phyloP scores from a whole-genome alignment of 441 rosid species.

The Populus tomentosa region DNA sequence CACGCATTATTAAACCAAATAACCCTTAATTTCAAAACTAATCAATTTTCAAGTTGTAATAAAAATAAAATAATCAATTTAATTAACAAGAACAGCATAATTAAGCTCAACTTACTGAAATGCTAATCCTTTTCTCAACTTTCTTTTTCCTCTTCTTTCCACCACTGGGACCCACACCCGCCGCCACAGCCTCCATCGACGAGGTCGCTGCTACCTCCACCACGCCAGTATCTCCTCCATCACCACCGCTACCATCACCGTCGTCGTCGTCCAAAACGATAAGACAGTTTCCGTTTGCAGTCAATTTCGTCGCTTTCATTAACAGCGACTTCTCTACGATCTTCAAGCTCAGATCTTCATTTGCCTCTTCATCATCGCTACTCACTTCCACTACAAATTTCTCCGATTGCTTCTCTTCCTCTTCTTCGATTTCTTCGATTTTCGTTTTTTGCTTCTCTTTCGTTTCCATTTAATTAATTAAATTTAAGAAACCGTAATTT shows the following conservation, averaged over 20 bases:
- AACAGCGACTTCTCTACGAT: constrained; percentile 70
- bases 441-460: constrained; percentile 22
- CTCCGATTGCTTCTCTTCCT: constrained; percentile 5
- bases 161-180: constrained; percentile 9
- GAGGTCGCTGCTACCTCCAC: constrained; percentile 25
- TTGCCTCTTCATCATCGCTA: constrained; percentile 53
- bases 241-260: neutral
- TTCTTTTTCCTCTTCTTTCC: constrained; percentile 25
- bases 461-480: constrained; percentile 16
- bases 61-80: neutral
- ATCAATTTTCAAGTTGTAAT: neutral
- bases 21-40: neutral
- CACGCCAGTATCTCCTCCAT: neutral
- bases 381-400: constrained; percentile 17
- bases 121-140: constrained; percentile 20
- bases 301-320: constrained; percentile 36
- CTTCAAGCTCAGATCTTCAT: constrained; percentile 76
- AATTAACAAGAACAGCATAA: neutral
- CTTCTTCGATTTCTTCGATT: constrained; percentile 19
- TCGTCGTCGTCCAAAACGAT: constrained; percentile 14
- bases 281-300: neutral
- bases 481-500: neutral
- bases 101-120: constrained; percentile 30
- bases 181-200: constrained; percentile 25
- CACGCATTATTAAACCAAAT: neutral